Base-by-base conservation (phyloP, 2,329 filamentous ascomycete species). In the Albophoma yamanashiensis region DNA sequence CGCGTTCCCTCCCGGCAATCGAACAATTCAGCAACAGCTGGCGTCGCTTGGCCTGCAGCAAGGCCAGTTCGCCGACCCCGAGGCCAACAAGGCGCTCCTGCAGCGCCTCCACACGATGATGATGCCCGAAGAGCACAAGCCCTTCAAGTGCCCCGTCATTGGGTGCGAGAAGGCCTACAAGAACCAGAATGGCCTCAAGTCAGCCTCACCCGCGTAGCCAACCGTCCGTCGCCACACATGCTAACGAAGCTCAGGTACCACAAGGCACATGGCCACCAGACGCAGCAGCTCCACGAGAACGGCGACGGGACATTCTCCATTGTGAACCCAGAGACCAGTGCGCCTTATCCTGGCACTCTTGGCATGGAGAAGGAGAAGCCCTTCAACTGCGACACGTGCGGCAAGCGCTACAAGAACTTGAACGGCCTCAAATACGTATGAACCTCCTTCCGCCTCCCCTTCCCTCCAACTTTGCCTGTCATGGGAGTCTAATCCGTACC, bases 281-380 rank as follows among this genome's bases (percentile, higher is more conserved):
- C 93, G 63, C 94, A 99, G 73, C 91, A 96, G 73, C 82, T 99
- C 62, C 92, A 97, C 70, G 92, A 97, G 73, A 99, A 99, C 68
- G 89, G 90, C 20, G 94, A 99, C 69, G 94, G 94, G 58, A 97
- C 94, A 2, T 97, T 96, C 72, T 97, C 93, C 0, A 99, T 99
- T 66, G 93, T 99, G 58, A 96, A 99, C 68, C 94, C 94, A 0
- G 90, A 96, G 70, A 97, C 94, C 0, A 94, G 90, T 36, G 85
- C 91, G 1, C 94, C 94, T 0, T 99, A 97, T 65, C 94, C 94
- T 0, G 94, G 94, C 39, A 97, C 94, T 1, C 80, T 96, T 42
- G 94, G 94, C n/a, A 99, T 99, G 94, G 94, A 99, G 77, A 99
- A 97, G 74, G 93, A 97, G 78, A 99, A 99, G 79, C 94, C 94